Base-by-base conservation (phyloP, 257 asterid genomes). In the Dorcoceras hygrometricum region DNA sequence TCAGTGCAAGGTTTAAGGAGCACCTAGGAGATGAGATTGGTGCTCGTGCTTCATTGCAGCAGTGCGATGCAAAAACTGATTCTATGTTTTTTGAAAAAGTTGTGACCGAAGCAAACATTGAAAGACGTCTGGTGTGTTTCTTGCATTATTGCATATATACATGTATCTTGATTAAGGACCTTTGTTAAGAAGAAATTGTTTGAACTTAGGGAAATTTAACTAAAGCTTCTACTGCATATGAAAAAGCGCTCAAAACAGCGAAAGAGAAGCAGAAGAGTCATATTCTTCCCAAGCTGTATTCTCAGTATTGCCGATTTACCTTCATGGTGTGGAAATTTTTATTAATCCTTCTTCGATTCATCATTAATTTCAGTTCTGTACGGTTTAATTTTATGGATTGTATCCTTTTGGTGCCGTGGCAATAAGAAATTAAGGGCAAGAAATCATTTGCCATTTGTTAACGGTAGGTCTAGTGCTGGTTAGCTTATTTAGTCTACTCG, bases 1-100 rank as follows among this genome's bases (percentile, higher is more conserved):
- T 89, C 75, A 80, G 67, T 78, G 90, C 96, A 55, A 86, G 90
- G 78, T 87, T 78, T 75, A 87, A 81, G 95, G 98, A 92, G 83
- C 88, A 65, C 80, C 79, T 84, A 34, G 95, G 95, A 73, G 94
- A 92, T 66, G 65, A 66, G 14, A 27, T 70, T 68, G 91, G 91
- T 74, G 97, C 95, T 14, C 86, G 81, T 65, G 80, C 83, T 59
- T 94, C 93, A 48, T 73, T 86, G 78, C 73, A 71, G 77, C 77
- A 60, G 51, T 80, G 74, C 59, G 78, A 76, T 62, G 59, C 79
- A 64, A 78, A 75, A 78, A 75, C 82, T 66, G 87, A 83, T 70
- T 83, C 81, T 70, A 70, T 67, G 81, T 84, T 84, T 76, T 71
- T 85, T 57, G 82, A 76, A 65, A 76, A 73, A 39, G 79, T 78